Base-by-base conservation (phyloP, 2,329 filamentous ascomycete species). In the Penicillium frequentans region DNA sequence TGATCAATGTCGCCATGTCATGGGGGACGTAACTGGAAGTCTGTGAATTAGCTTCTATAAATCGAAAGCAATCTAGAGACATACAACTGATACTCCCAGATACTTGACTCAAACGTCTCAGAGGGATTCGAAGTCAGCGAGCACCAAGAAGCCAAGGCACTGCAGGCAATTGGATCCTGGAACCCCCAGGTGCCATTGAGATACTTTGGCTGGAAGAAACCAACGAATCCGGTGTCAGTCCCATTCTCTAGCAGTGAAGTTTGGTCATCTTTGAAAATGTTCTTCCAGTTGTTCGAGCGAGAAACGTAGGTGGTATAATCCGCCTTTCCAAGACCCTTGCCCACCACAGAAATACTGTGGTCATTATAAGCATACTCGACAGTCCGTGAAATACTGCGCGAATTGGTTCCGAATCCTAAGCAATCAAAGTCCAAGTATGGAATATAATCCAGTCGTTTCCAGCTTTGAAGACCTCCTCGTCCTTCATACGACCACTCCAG, bases 361-460 rank as follows among this genome's bases (percentile, higher is more conserved):
- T 91, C 89, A 64, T 91, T 85, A 70, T 90, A 90, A n/a, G 86
- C 83, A 68, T 91, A 91, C 69, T 91, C 89, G 1, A 90, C 79
- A 0, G 88, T 90, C 3, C 89, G 81, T 1, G 85, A 89, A 43
- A 91, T 82, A 59, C 82, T 86, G 11, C 89, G 80, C 0, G 88
- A 90, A 73, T 89, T 82, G 0, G 86, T 86, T 1, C 88, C 88
- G 33, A 86, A 84, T 4, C 86, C 86, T 31, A 81, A 75, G 0
- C 79, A 79, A 70, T 91, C 88, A 55, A 86, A 86, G 60, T 90
- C 86, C 55, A 87, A 81, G 1, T 83, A 82, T 0, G 89, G 88
- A 21, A 91, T 86, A 67, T 90, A 91, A 3, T 85, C 81, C 1
- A 90, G 77, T 0, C 69, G 72, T 65, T 90, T 90, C 88, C 88